Evolutionary conservation across 2,329 filamentous ascomycete genomes (phyloP), one percentile per base, ranked within the genome.

Genomic region (Aureobasidium sp.): DNA sequence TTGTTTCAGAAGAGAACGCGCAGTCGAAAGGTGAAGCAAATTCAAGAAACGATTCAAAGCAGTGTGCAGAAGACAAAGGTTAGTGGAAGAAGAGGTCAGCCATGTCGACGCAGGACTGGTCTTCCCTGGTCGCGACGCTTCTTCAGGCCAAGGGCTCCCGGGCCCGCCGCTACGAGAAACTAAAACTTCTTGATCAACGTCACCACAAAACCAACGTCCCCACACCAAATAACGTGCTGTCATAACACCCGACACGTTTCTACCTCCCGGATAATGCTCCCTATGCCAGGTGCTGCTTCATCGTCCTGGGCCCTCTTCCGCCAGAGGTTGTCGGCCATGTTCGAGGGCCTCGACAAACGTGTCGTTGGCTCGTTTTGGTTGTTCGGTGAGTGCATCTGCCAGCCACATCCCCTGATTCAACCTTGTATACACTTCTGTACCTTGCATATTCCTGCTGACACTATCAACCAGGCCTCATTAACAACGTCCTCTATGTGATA

Each of bases 401-500:
- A 24, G 20, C 12, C 20, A 24, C 41, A 7, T n/a, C 39, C 26
- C 59, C 39, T 43, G 34, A 34, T n/a, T 32, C 26, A 29, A 13
- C 24, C 24, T n/a, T 55, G 15, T 26, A 55, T 26, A 17, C 26
- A 9, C 43, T 57, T 12, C 24, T n/a, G 29, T 43, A 32, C 57
- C 46, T 41, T 39, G 44, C 39, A 39, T 29, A 13, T 6, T 26
- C 9, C 41, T 17, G 15, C 37, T 43, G 29, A 55, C 26, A 44
- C 37, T 26, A 29, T 32, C 36, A 36, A 15, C 12, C 70, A 93
- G 90, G 90, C 59, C 79, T 94, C 20, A 94, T 97, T 73, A 97
- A 99, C 77, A 97, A 97, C 78, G 90, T 97, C 68, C 88, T 97
- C 77, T 97, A 97, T 76, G 93, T 97, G 62, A 90, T 97, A 74